Evolutionary conservation across 805 yeast genomes (phyloP).

Genomic region (Osmozyma mogii): DNA sequence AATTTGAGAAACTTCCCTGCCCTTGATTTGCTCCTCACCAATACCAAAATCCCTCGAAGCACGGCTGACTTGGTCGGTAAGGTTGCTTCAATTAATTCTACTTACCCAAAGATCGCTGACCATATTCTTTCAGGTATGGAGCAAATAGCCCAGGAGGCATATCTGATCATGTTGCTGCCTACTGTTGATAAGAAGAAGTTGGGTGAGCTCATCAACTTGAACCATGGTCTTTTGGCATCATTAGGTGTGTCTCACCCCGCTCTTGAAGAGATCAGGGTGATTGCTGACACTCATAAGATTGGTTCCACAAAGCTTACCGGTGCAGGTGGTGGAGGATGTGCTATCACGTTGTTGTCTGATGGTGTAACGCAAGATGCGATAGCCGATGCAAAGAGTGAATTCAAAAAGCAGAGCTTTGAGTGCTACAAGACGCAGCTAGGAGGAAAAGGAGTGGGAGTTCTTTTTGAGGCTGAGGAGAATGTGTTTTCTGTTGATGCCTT

Average conservation of each 20-base stretch:
- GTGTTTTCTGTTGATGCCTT: slow-evolving; percentile 29
- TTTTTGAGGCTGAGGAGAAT: slow-evolving; percentile 12
- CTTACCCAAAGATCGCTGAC: slow-evolving; percentile 46
- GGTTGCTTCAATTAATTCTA: slow-evolving; percentile 50
- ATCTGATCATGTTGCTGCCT: slow-evolving; percentile 51
- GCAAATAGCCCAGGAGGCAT: slow-evolving; percentile 63
- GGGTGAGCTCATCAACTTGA: slow-evolving; percentile 61
- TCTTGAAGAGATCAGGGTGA: slow-evolving; percentile 64
- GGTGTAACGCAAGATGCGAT: slow-evolving; percentile 27
- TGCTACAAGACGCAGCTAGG: slow-evolving; percentile 78
- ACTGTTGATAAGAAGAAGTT: slow-evolving; percentile 40
- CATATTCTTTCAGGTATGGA: slow-evolving; percentile 73
- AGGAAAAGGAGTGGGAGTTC: slow-evolving; percentile 77
- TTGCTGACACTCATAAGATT: slow-evolving; percentile 53
- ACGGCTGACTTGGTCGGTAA: slow-evolving; percentile 77
- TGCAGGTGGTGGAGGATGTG: slow-evolving; percentile 99
- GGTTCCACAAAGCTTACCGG: slow-evolving; percentile 95
- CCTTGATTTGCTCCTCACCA: slow-evolving; percentile 65
- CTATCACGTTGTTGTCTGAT: slow-evolving; percentile 69
- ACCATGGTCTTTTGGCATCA: slow-evolving; percentile 81
- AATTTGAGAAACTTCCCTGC: slow-evolving; percentile 69
- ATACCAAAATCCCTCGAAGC: slow-evolving; percentile 80
- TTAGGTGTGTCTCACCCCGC: slow-evolving; percentile 91
- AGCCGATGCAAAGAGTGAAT: slow-evolving; percentile 27
- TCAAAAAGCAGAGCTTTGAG: slow-evolving; percentile 49